A percentile compares a stretch with the other conserved stretches of the same genome.
These are phyloP conservation scores for Forsythia viridissima DNA, from an alignment of 257 asterid genomes.

Conservation along the genomic window DNA sequence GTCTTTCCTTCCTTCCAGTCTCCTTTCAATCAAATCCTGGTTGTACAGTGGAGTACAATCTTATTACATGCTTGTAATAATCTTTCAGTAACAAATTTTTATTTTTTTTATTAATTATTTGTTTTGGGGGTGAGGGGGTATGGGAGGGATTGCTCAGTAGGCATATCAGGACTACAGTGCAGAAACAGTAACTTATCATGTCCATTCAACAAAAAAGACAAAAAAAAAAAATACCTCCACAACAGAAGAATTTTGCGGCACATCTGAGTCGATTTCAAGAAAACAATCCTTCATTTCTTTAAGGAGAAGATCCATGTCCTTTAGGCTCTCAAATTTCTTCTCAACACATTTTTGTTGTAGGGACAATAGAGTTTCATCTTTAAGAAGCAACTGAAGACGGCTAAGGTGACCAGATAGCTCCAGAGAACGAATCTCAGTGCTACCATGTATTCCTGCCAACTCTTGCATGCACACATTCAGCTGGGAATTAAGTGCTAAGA, in stretches of 20 bases:
- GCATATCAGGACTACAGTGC: slow-evolving; percentile 14
- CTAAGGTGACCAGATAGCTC: slow-evolving; percentile 60
- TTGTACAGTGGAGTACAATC: slow-evolving; percentile 11
- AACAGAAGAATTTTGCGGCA: slow-evolving; percentile 39
- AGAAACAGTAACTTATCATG: slow-evolving; percentile 21
- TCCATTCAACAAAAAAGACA: not conserved
- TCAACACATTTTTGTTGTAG: slow-evolving; percentile 47
- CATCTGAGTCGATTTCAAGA: slow-evolving; percentile 51
- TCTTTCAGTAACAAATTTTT: not conserved
- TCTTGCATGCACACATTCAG: slow-evolving; percentile 71
- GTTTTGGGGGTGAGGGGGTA: not conserved
- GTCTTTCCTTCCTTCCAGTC: not conserved
- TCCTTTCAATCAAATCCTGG: not conserved
- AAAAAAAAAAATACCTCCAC: slow-evolving; percentile 58
- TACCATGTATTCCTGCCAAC: slow-evolving; percentile 65
- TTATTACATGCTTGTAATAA: not conserved
- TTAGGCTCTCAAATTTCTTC: slow-evolving; percentile 59
- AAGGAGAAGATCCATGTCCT: slow-evolving; percentile 56
- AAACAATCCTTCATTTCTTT: slow-evolving; percentile 53
- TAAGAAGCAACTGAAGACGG: slow-evolving; percentile 55
- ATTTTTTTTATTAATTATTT: not conserved
- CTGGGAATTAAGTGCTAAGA: slow-evolving; percentile 53
- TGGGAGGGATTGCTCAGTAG: slow-evolving; percentile 6
- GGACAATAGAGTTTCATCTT: slow-evolving; percentile 62
- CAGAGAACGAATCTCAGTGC: slow-evolving; percentile 42